phyloP scores from a whole-genome alignment of 495 filamentous ascomycete genomes.

The Sordaria brevicollis region DNA sequence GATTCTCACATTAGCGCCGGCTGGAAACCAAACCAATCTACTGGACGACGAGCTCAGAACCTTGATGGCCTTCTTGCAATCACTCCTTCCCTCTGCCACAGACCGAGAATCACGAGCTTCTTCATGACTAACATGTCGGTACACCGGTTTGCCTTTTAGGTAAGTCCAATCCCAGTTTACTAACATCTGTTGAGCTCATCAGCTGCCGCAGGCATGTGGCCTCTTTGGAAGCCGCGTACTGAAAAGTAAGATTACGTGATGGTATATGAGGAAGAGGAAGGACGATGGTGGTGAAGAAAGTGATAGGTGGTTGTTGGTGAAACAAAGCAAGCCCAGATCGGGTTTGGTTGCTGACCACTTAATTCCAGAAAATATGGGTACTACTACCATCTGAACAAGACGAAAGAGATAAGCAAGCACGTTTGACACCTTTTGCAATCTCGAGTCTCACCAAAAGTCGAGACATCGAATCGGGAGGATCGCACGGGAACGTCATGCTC shows the following conservation, averaged over 20 bases:
- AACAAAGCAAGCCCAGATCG: not conserved
- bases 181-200: constrained; percentile 2
- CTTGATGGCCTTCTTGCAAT: not conserved
- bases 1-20: not conserved
- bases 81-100: not conserved
- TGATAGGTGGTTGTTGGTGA: not conserved
- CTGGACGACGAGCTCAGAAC: not conserved
- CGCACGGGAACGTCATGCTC: not conserved
- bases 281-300: not conserved
- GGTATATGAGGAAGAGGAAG: not conserved
- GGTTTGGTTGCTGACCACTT: not conserved
- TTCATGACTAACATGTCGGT: not conserved
- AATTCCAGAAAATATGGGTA: not conserved
- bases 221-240: not conserved
- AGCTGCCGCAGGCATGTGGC: constrained; percentile 16
- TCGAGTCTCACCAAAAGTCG: not conserved
- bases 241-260: constrained; percentile 18
- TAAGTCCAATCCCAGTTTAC: not conserved
- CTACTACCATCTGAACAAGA: not conserved
- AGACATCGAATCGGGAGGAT: not conserved
- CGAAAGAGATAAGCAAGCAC: not conserved
- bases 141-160: not conserved
- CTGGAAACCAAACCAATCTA: not conserved
- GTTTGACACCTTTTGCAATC: not conserved
- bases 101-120: not conserved